Evolutionary conservation across 768 basidiomycete species (phyloP).

Genomic region (Phylloporus scabripes): DNA sequence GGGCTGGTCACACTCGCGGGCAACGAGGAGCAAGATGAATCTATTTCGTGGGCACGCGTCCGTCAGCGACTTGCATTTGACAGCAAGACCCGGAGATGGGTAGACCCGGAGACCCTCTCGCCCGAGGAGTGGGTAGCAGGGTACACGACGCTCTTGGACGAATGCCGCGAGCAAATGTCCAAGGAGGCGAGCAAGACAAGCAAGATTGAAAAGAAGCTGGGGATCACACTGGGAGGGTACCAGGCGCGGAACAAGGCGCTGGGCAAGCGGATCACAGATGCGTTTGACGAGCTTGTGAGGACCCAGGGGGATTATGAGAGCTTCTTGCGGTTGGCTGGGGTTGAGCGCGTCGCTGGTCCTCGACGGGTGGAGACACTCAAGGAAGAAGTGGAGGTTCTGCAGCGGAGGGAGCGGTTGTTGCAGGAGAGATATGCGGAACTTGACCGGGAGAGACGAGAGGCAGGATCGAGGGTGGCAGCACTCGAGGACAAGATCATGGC

Average conservation of each 20-base stretch:
- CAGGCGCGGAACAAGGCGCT: slow-evolving; percentile 67
- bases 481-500: slow-evolving; percentile 86
- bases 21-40: slow-evolving; percentile 56
- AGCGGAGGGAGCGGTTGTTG: slow-evolving; percentile 67
- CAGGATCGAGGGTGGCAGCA: slow-evolving; percentile 48
- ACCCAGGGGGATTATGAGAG: slow-evolving; percentile 70
- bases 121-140: slow-evolving; percentile 58
- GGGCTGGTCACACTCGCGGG: slow-evolving; percentile 62
- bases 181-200: slow-evolving; percentile 74
- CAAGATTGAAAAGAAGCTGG: slow-evolving; percentile 89
- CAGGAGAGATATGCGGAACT: slow-evolving; percentile 86
- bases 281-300: slow-evolving; percentile 66
- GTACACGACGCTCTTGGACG: slow-evolving; percentile 53
- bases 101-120: slow-evolving; percentile 55
- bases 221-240: slow-evolving; percentile 87
- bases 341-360: slow-evolving; percentile 75
- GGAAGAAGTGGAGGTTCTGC: slow-evolving; percentile 82
- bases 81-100: slow-evolving; percentile 53
- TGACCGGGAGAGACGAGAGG: slow-evolving; percentile 60
- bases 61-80: slow-evolving; percentile 64
- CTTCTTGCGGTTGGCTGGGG: slow-evolving; percentile 64
- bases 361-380: slow-evolving; percentile 69
- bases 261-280: slow-evolving; percentile 53
- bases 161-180: slow-evolving; percentile 64
- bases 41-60: slow-evolving; percentile 65